Evolutionary conservation across 2,329 filamentous ascomycete species (phyloP), one percentile per base, ranked within the genome.

Genomic region (Lasiodiplodia citricola): DNA sequence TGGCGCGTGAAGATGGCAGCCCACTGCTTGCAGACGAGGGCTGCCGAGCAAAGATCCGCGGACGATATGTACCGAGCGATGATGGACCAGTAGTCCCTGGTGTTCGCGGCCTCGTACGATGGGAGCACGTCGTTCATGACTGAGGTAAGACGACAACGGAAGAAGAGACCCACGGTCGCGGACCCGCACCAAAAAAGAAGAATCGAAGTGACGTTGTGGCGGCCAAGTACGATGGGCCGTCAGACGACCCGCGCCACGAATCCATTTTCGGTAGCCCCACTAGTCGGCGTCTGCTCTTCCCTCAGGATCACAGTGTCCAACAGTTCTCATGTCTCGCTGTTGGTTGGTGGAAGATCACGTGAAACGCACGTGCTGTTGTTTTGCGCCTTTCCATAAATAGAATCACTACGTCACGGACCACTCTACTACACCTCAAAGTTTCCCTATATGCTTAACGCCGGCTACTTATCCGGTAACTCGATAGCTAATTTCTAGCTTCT

Each of bases 121-220:
- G 88, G 88, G 37, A 87, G 86, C 64, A 86, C 81, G 63, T 85
- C 82, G 73, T 89, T 86, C 86, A 88, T 88, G 38, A 37, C 63
- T 35, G 47, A 56, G 50, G 28, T 16, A 38, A 21, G 37, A 16
- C 3, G 37, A 37, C 23, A 38, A 41, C 54, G 21, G 18, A 23
- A 23, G n/a, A 7, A n/a, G 38, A 38, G 31, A 56, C n/a, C 10
- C 18, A 21, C 28, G 31, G 54, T 56, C 28, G 31, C 28, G 6
- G 25, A 55, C 28, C 28, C 35, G n/a, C n/a, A 28, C 7, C 31
- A 25, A 35, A 57, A 3, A 38, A 11, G 18, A 38, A 47, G 44
- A 11, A 47, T 3, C 8, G 7, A 47, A 8, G 44, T 21, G 44
- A 21, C 44, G 44, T 47, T 25, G 44, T 4, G 14, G 44, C 18